These are phyloP conservation scores for Larix sibirica DNA, from an alignment of 83 land plant genomes.

Conservation along the genomic window DNA sequence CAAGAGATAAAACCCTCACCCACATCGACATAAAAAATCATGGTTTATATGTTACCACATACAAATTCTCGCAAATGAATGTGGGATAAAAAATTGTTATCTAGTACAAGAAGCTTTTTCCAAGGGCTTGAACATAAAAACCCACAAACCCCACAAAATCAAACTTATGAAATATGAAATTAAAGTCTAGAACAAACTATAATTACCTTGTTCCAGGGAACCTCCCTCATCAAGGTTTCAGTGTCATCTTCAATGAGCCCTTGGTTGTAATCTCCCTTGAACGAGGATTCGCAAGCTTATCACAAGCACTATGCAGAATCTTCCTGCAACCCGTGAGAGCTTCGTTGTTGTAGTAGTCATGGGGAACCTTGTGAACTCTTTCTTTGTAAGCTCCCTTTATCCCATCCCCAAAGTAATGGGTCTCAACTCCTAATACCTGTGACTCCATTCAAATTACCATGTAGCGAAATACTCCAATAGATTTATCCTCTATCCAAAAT, in stretches of 20 bases:
- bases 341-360: constrained; percentile 76
- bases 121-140: too few species aligned
- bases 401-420: too few species aligned
- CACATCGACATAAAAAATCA: too few species aligned
- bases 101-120: too few species aligned
- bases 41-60: background rate
- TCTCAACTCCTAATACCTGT: constrained; percentile 86
- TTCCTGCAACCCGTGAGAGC: constrained; percentile 74
- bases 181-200: background rate
- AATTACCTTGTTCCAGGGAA: constrained; percentile 85
- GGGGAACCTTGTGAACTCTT: too few species aligned
- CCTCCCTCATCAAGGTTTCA: constrained; percentile 59
- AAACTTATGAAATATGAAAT: too few species aligned
- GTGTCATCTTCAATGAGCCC: constrained; percentile 69
- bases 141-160: background rate
- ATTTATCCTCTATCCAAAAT: too few species aligned
- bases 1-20: too few species aligned
- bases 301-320: constrained; percentile 86
- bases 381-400: too few species aligned
- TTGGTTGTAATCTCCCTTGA: constrained; percentile 73
- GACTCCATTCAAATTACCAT: background rate
- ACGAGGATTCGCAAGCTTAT: constrained; percentile 65
- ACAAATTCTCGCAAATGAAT: background rate
- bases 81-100: too few species aligned
- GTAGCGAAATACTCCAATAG: background rate